Conservation (phyloP, 169 alveolate genomes). For the Perkinsus chesapeaki region DNA sequence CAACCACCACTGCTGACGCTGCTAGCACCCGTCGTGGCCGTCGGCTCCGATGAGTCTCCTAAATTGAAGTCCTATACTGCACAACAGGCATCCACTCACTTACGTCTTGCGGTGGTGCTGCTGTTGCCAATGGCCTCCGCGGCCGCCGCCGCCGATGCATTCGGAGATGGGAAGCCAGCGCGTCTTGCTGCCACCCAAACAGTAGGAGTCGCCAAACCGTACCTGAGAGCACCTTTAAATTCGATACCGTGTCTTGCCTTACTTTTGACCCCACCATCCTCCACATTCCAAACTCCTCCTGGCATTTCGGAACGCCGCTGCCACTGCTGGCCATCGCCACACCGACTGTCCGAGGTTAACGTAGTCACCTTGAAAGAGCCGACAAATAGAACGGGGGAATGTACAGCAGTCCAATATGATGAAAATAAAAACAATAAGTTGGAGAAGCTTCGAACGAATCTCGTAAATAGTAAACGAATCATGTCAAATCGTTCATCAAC, state of each 20-base stretch:
- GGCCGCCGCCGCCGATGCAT: background rate
- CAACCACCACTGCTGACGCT: background rate
- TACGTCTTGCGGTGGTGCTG: background rate
- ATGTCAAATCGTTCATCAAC: too few relatives aligned
- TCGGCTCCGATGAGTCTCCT: background rate
- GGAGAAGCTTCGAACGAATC: too few relatives aligned
- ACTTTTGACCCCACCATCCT: background rate
- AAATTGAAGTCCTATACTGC: background rate
- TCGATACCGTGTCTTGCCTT: background rate
- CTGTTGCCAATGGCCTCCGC: background rate
- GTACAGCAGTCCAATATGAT: too few relatives aligned
- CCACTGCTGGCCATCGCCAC: background rate
- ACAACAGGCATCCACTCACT: background rate
- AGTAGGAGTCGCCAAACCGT: background rate
- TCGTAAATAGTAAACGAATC: too few relatives aligned
- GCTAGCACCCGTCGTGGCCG: background rate
- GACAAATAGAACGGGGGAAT: too few relatives aligned
- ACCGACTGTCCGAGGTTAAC: background rate
- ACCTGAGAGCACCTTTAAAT: background rate
- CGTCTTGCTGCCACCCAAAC: background rate
- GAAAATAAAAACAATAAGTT: too few relatives aligned
- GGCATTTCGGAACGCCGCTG: background rate
- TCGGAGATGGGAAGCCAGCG: background rate
- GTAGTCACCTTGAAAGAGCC: background rate
- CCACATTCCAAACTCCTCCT: background rate